Percentiles rank a stretch among this genome's conserved stretches.
Evolutionary conservation across 148 eudicot species (phyloP).

Genomic region (Heliosperma pusillum): DNA sequence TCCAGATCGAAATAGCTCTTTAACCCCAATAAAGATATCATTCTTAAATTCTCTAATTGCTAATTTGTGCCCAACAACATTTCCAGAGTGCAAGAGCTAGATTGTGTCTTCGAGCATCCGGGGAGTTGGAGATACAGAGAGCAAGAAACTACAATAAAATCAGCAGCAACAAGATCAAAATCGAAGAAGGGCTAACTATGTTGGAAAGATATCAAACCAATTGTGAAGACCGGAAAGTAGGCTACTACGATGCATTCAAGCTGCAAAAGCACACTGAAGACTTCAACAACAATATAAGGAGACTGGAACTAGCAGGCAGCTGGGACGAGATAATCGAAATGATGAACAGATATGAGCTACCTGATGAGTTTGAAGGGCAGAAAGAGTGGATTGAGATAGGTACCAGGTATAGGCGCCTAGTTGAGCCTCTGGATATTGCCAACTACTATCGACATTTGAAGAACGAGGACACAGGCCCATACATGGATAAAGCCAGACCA

Average conservation of each 20-base stretch:
- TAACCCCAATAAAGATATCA: too few species aligned
- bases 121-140: slow-evolving; percentile 63
- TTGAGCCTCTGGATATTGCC: slow-evolving; percentile 87
- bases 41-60: not conserved
- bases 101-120: slow-evolving; percentile 79
- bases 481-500: slow-evolving; percentile 65
- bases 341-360: slow-evolving; percentile 69
- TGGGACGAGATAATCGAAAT: slow-evolving; percentile 95
- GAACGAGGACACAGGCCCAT: slow-evolving; percentile 83
- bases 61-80: slow-evolving; percentile 17
- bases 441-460: slow-evolving; percentile 72
- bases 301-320: slow-evolving; percentile 74
- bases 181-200: slow-evolving; percentile 34
- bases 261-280: slow-evolving; percentile 49
- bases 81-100: slow-evolving; percentile 75
- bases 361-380: slow-evolving; percentile 70
- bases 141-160: slow-evolving; percentile 49
- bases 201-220: slow-evolving; percentile 48
- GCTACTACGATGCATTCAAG: slow-evolving; percentile 85
- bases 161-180: slow-evolving; percentile 42
- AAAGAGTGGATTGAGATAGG: slow-evolving; percentile 86
- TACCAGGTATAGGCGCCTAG: slow-evolving; percentile 60
- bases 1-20: too few species aligned
- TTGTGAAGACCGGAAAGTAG: slow-evolving; percentile 45
- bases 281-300: slow-evolving; percentile 60